Evolutionary conservation across 768 basidiomycete genomes (phyloP).

Genomic region (Lentinula edodes): DNA sequence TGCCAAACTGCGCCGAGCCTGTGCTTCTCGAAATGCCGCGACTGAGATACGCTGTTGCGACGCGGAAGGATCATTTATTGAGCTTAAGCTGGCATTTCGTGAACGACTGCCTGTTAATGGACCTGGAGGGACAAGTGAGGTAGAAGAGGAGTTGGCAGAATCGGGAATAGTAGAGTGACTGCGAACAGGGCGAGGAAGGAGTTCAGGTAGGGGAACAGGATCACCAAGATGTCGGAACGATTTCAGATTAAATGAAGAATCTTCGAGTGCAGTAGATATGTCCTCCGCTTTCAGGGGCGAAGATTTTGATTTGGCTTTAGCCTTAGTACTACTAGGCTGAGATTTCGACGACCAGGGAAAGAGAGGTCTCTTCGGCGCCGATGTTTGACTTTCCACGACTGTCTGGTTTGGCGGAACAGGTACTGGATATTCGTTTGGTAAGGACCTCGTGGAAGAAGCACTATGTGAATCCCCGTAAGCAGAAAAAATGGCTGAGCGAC

Average conservation of each 20-base stretch:
- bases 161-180: conserved; percentile 6
- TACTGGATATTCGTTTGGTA: conserved; percentile 37
- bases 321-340: conserved; percentile 2
- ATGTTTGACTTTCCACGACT: conserved; percentile 13
- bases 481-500: conserved; percentile 60
- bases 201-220: conserved; percentile 26
- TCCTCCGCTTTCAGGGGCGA: conserved; percentile 15
- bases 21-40: conserved; percentile 76
- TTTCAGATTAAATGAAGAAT: conserved; percentile 60
- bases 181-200: conserved; percentile 4
- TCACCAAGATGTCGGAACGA: conserved; percentile 66
- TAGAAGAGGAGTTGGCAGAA: conserved; percentile 13
- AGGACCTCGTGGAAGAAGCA: conserved; percentile 57
- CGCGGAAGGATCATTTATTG: conserved; percentile 36
- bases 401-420: conserved; percentile 8
- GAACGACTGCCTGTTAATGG: conserved; percentile 41
- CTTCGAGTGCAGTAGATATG: conserved; percentile 24
- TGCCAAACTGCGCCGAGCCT: conserved; percentile 57
- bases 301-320: background rate
- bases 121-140: conserved; percentile 14
- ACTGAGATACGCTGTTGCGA: conserved; percentile 73
- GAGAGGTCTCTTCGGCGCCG: conserved; percentile 26
- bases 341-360: conserved; percentile 27
- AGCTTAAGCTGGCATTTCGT: conserved; percentile 46
- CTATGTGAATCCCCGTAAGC: conserved; percentile 46